These are phyloP conservation scores for Amanita molliuscula DNA, from an alignment of 768 basidiomycete species.

Conservation along the genomic window DNA sequence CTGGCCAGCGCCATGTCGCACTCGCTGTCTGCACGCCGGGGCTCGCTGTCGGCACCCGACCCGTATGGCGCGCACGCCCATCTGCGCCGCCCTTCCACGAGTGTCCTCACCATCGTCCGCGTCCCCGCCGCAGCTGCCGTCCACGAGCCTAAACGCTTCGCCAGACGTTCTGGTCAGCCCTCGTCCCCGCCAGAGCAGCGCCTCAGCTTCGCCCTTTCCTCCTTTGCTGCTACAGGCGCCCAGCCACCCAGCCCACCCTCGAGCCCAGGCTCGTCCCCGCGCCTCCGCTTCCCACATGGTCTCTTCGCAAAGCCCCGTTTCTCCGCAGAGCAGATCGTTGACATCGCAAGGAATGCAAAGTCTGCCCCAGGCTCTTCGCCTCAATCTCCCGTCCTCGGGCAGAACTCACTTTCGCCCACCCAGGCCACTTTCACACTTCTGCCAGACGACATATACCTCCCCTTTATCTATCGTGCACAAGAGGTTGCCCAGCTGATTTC, in stretches of 20 bases:
- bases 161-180: constrained; percentile 8
- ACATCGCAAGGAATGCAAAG: constrained; percentile 57
- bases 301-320: constrained; percentile 37
- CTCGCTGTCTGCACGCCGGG: constrained; percentile 44
- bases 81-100: constrained; percentile 44
- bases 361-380: constrained; percentile 19
- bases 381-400: constrained; percentile 12
- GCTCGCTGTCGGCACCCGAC: constrained; percentile 60
- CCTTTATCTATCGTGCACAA: constrained; percentile 73
- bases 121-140: constrained; percentile 27
- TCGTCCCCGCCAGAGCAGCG: constrained; percentile 15
- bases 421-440: constrained; percentile 66
- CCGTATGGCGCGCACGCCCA: constrained; percentile 48
- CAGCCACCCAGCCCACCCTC: constrained; percentile 13
- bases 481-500: constrained; percentile 67
- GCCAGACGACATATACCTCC: constrained; percentile 69
- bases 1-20: neutral
- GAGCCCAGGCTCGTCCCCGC: constrained; percentile 31
- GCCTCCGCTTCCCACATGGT: constrained; percentile 20
- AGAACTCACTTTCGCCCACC: constrained; percentile 14
- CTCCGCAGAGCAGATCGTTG: constrained; percentile 64
- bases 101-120: constrained; percentile 67
- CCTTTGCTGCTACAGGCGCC: constrained; percentile 33
- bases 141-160: constrained; percentile 16
- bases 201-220: constrained; percentile 50